A percentile compares a stretch with the other conserved stretches of the same genome.
Conservation (phyloP, 305 asterid species). For the Rubia balearica region DNA sequence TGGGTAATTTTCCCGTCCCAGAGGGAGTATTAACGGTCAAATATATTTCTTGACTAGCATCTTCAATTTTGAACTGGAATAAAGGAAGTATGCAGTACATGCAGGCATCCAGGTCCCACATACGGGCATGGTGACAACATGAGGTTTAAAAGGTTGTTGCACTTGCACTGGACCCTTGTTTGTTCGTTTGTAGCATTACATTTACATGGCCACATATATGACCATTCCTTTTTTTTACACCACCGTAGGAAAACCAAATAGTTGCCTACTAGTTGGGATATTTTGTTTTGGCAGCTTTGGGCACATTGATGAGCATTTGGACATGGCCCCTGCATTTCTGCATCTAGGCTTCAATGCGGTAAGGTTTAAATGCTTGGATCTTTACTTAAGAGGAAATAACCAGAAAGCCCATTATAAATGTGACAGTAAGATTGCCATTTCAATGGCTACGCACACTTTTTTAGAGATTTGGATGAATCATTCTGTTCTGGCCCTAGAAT, state of each 20-base stretch:
- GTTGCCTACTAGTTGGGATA: neutral
- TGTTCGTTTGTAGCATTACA: neutral
- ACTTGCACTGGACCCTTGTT: neutral
- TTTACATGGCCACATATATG: neutral
- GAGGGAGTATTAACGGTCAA: no score
- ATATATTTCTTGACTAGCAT: no score
- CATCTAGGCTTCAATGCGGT: neutral
- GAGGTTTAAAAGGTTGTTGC: neutral
- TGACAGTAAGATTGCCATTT: no score
- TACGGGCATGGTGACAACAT: neutral
- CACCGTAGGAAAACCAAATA: neutral
- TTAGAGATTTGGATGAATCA: no score
- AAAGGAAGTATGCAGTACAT: no score
- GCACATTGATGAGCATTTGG: constrained; percentile 11
- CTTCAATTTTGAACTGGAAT: no score
- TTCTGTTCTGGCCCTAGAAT: neutral
- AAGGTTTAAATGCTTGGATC: no score
- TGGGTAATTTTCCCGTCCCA: no score
- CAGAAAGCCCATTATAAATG: no score
- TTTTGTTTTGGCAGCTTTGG: neutral
- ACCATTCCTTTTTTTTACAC: neutral
- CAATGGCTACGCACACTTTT: neutral
- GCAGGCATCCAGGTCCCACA: neutral
- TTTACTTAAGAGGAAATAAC: no score
- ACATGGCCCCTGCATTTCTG: no score